These are phyloP conservation scores for Leccinum sublutescens DNA, from an alignment of 768 basidiomycete species.

Conservation along the genomic window DNA sequence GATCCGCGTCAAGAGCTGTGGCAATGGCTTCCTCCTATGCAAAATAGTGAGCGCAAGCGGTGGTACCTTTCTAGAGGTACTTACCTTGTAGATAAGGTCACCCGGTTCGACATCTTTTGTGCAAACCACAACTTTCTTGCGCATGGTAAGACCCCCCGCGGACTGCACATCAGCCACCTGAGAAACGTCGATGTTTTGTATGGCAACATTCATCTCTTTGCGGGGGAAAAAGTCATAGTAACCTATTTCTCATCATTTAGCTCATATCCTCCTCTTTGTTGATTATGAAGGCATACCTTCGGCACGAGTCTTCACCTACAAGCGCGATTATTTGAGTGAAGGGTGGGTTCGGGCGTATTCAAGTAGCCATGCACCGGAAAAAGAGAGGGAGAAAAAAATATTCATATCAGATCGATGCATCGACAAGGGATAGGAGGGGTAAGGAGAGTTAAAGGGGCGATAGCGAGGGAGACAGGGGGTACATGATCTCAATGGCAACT, in stretches of 20 bases:
- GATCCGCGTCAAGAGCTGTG: conserved; percentile 66
- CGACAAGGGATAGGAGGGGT: conserved; percentile 21
- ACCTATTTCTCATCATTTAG: conserved; percentile 42
- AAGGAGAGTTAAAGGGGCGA: conserved; percentile 21
- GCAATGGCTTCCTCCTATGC: conserved; percentile 72
- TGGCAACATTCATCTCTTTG: conserved; percentile 64
- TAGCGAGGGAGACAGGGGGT: conserved; percentile 14
- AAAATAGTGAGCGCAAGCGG: conserved; percentile 6
- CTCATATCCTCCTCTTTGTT: conserved; percentile 8
- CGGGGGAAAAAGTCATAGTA: conserved; percentile 81
- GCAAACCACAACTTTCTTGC: conserved; percentile 57
- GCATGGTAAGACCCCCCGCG: conserved; percentile 22
- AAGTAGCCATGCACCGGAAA: conserved; percentile 19
- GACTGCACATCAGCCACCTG: conserved; percentile 17
- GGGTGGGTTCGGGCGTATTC: conserved; percentile 17
- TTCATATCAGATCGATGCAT: conserved; percentile 60
- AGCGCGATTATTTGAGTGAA: conserved; percentile 13
- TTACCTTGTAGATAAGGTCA: conserved; percentile 75
- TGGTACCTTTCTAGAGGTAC: background rate
- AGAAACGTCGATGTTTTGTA: conserved; percentile 39
- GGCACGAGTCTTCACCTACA: conserved; percentile 62
- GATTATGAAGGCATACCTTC: conserved; percentile 62
- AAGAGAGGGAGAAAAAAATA: conserved; percentile 31
- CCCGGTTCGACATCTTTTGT: conserved; percentile 67
- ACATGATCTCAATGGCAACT: conserved; percentile 28